Percentiles rank a stretch among this genome's conserved stretches.
Conservation (phyloP, 108 stramenopile genomes). For the Cyclotella distinguenda region DNA sequence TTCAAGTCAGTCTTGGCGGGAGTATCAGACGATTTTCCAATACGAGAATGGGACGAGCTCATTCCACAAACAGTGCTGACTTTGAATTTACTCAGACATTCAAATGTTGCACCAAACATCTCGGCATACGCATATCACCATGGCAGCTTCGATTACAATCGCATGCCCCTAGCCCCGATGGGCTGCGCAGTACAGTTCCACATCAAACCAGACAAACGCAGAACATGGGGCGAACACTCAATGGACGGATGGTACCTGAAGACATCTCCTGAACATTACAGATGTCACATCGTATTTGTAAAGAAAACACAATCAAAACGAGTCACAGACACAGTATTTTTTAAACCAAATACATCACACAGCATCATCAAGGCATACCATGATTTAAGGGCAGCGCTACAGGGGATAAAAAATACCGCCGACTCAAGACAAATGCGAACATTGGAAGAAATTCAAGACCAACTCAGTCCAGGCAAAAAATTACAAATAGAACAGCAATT, state of each 20-base stretch:
- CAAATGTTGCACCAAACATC: slow-evolving; percentile 23
- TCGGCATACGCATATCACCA: slow-evolving; percentile 1
- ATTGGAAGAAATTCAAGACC: slow-evolving; percentile 2
- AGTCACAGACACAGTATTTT: slow-evolving; percentile 26
- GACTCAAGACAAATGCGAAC: background rate
- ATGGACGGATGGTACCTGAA: slow-evolving; percentile 22
- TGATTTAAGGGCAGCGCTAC: background rate
- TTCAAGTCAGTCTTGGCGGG: slow-evolving; percentile 41
- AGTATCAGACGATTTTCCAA: slow-evolving; percentile 27
- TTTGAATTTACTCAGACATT: slow-evolving; percentile 35
- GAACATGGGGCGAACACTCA: slow-evolving; percentile 8
- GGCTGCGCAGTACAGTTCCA: slow-evolving; percentile 6
- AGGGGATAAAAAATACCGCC: background rate
- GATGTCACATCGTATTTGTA: slow-evolving; percentile 9
- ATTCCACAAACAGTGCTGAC: slow-evolving; percentile 43
- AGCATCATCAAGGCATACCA: slow-evolving; percentile 13
- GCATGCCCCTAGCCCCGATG: slow-evolving; percentile 1
- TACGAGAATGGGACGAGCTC: slow-evolving; percentile 39
- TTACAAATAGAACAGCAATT: background rate
- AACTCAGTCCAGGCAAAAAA: slow-evolving; percentile 1
- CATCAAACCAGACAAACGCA: slow-evolving; percentile 12
- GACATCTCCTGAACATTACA: slow-evolving; percentile 24
- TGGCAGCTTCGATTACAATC: slow-evolving; percentile 4
- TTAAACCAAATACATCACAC: slow-evolving; percentile 16
- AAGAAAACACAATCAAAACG: slow-evolving; percentile 11